Percentiles rank a stretch among this genome's conserved stretches.
Conservation (phyloP, 2,329 filamentous ascomycete species). For the Ilyonectria destructans region DNA sequence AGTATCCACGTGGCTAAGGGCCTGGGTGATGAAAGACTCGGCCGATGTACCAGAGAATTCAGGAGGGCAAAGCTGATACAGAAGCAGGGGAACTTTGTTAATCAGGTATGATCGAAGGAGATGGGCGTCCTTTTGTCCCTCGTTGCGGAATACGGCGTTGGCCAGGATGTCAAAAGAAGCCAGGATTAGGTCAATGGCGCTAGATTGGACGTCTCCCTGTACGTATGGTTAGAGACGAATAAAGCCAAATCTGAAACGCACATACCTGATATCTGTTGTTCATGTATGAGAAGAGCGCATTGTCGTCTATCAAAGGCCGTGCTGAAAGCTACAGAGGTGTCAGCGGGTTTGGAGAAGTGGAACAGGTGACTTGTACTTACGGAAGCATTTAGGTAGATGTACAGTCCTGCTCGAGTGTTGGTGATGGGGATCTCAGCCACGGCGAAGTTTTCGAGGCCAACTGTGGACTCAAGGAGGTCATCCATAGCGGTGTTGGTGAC, state of each 20-base stretch:
- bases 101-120: constrained; percentile 90
- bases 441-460: constrained; percentile 70
- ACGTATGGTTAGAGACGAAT: constrained; percentile 27
- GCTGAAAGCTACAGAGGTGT: constrained; percentile 76
- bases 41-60: constrained; percentile 82
- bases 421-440: constrained; percentile 78
- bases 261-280: constrained; percentile 86
- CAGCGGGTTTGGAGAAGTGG: constrained; percentile 19
- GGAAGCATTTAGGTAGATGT: constrained; percentile 87
- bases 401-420: constrained; percentile 86
- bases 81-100: constrained; percentile 72
- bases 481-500: constrained; percentile 67
- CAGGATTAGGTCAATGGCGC: constrained; percentile 86
- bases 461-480: constrained; percentile 71
- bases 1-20: constrained; percentile 86
- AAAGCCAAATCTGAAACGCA: background rate
- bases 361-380: constrained; percentile 63
- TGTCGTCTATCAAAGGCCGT: constrained; percentile 87
- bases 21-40: constrained; percentile 79
- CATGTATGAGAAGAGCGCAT: constrained; percentile 83
- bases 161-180: constrained; percentile 92
- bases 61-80: constrained; percentile 72
- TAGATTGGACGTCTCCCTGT: constrained; percentile 82
- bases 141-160: constrained; percentile 83
- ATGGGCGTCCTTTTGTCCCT: constrained; percentile 74